Evolutionary conservation across 2,329 filamentous ascomycete genomes (phyloP), one percentile per base, ranked within the genome.

Genomic region (Aspergillus proliferans): DNA sequence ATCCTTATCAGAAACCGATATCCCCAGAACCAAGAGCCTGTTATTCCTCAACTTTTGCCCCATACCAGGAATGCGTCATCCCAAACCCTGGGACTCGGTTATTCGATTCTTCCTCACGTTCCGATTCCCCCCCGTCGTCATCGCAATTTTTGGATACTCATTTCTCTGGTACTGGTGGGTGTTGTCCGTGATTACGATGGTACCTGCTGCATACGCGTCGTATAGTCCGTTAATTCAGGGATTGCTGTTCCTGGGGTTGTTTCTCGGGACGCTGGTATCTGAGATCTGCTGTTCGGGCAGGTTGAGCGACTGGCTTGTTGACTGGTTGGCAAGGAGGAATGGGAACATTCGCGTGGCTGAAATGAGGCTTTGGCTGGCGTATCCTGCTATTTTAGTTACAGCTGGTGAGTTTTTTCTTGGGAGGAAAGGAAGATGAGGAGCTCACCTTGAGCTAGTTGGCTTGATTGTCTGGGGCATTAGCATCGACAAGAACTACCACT

Each of bases 91-190:
- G 64, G 73, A 74, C 46, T 69, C 76, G 0, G 45, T 74, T 3
- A 51, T 71, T 14, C 69, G 75, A 4, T 79, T 80, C 54, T 43
- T 69, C 36, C 67, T 72, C 49, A 74, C 73, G 2, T 80, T 75
- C 57, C 70, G 68, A 48, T 76, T 72, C 53, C 66, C 70, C 2
- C 70, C 69, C 3, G 70, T 81, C 1, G 64, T 70, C 0, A 62
- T 80, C 7, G 61, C 72, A 2, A 68, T 80, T 3, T 51, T 75
- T 7, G 69, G 71, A 7, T 82, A 78, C 61, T 75, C 71, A 53
- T 81, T 79, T 52, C 59, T 69, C 2, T 79, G 77, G 73, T 82
- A 81, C 58, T 82, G 77, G 77, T 81, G 78, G 77, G 67, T 79
- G 4, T 52, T 79, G 9, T 74, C 73, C 0, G 69, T 80, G 18